A percentile compares a stretch with the other conserved stretches of the same genome.
Evolutionary conservation across 2,329 filamentous ascomycete genomes (phyloP).

Genomic region (Fusarium neocosmosporiellum): DNA sequence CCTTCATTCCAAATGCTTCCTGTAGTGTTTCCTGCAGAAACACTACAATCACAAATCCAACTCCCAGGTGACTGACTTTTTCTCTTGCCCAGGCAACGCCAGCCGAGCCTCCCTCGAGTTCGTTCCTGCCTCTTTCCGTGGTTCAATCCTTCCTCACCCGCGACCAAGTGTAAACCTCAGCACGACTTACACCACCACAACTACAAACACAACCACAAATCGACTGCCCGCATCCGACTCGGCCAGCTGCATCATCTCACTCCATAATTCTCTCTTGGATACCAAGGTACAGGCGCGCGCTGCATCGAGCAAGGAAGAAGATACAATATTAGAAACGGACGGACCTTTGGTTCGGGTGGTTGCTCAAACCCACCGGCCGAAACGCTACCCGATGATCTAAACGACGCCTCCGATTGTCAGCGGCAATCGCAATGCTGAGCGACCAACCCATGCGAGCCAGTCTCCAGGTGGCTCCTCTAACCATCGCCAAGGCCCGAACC

Average conservation of each 20-base stretch:
- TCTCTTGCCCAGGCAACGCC: slow-evolving; percentile 36
- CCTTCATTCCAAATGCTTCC: slow-evolving; percentile 42
- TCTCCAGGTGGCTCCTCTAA: slow-evolving; percentile 70
- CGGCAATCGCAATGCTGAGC: slow-evolving; percentile 52
- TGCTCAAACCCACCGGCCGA: slow-evolving; percentile 31
- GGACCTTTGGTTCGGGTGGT: slow-evolving; percentile 36
- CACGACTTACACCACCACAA: slow-evolving; percentile 34
- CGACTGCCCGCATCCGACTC: slow-evolving; percentile 2
- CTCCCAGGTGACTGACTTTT: slow-evolving; percentile 36
- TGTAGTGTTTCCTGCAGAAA: slow-evolving; percentile 39
- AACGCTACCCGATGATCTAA: slow-evolving; percentile 46
- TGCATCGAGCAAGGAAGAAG: slow-evolving; percentile 3
- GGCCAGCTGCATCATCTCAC: slow-evolving; percentile 1
- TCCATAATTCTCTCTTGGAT: slow-evolving; percentile 39
- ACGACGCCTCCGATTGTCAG: slow-evolving; percentile 34
- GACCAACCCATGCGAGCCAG: slow-evolving; percentile 64
- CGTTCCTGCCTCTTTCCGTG: slow-evolving; percentile 17
- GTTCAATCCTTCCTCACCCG: slow-evolving; percentile 15
- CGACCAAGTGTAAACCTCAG: slow-evolving; percentile 7
- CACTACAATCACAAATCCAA: slow-evolving; percentile 24
- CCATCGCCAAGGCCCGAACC: slow-evolving; percentile 59
- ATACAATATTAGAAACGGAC: slow-evolving; percentile 10
- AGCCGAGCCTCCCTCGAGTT: slow-evolving; percentile 26
- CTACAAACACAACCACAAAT: neutral
- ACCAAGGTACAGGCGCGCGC: slow-evolving; percentile 7